phyloP scores from a whole-genome alignment of 441 rosid species.

The Hypseocharis bilobata region DNA sequence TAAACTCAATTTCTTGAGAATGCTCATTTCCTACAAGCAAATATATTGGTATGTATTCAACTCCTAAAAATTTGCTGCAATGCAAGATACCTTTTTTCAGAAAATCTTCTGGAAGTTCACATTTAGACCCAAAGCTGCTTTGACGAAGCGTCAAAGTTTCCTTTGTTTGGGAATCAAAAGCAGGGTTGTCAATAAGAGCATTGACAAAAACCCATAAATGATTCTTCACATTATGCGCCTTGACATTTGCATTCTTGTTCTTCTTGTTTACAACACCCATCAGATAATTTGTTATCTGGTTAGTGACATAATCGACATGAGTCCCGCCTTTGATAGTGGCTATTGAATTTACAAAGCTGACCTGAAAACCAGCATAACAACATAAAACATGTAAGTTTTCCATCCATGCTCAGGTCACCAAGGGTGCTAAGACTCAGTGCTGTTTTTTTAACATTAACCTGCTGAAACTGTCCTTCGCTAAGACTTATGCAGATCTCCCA shows the following conservation, averaged over 20 bases:
- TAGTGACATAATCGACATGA: slow-evolving; percentile 82
- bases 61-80: neutral
- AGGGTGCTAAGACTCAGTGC: neutral
- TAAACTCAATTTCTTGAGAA: neutral
- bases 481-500: slow-evolving; percentile 77
- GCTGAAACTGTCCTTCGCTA: slow-evolving; percentile 95
- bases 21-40: neutral
- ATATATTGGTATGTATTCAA: neutral
- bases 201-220: slow-evolving; percentile 95
- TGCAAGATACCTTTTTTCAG: slow-evolving; percentile 63
- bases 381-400: neutral
- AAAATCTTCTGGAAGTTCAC: slow-evolving; percentile 73
- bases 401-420: neutral
- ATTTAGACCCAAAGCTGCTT: slow-evolving; percentile 86
- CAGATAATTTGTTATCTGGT: slow-evolving; percentile 72
- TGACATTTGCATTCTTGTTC: slow-evolving; percentile 67
- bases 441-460: slow-evolving; percentile 35
- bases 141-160: slow-evolving; percentile 92
- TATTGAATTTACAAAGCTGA: slow-evolving; percentile 80
- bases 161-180: slow-evolving; percentile 97
- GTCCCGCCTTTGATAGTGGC: slow-evolving; percentile 96
- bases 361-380: slow-evolving; percentile 36
- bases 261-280: slow-evolving; percentile 68
- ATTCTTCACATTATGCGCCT: slow-evolving; percentile 74
- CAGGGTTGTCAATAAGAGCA: slow-evolving; percentile 89